Percentiles rank a stretch among this genome's conserved stretches.
Conservation (phyloP, 257 asterid species). For the Solanum stenotomum region DNA sequence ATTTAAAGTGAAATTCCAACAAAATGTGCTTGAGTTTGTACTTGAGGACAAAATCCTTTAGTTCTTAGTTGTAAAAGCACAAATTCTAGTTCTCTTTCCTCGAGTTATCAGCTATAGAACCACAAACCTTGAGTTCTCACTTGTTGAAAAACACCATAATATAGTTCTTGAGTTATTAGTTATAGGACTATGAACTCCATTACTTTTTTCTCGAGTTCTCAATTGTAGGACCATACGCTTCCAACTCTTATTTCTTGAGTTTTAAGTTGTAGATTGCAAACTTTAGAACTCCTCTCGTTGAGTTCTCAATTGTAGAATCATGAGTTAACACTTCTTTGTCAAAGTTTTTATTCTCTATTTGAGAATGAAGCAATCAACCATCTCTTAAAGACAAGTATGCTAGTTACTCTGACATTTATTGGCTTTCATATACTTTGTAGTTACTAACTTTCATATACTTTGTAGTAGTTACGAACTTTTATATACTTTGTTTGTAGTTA, state of each 20-base stretch:
- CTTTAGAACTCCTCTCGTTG: neutral
- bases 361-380: constrained; percentile 20
- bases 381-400: constrained; percentile 35
- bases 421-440: neutral
- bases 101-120: neutral
- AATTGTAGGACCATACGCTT: neutral
- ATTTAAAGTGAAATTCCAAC: neutral
- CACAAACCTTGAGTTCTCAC: neutral
- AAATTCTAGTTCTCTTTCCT: neutral
- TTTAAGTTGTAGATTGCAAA: neutral
- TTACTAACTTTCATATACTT: neutral
- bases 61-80: neutral
- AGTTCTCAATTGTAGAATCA: neutral
- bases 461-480: no score
- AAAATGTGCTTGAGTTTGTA: neutral
- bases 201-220: neutral
- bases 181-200: neutral
- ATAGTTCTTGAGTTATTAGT: neutral
- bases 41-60: neutral
- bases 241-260: neutral
- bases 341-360: constrained; percentile 24
- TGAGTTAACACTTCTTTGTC: neutral
- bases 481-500: neutral
- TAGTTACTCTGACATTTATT: neutral
- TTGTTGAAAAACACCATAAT: neutral